A percentile compares a stretch with the other conserved stretches of the same genome.
These are phyloP conservation scores for Angomonas ambiguus DNA, from an alignment of 208 protist species.

Conservation along the genomic window DNA sequence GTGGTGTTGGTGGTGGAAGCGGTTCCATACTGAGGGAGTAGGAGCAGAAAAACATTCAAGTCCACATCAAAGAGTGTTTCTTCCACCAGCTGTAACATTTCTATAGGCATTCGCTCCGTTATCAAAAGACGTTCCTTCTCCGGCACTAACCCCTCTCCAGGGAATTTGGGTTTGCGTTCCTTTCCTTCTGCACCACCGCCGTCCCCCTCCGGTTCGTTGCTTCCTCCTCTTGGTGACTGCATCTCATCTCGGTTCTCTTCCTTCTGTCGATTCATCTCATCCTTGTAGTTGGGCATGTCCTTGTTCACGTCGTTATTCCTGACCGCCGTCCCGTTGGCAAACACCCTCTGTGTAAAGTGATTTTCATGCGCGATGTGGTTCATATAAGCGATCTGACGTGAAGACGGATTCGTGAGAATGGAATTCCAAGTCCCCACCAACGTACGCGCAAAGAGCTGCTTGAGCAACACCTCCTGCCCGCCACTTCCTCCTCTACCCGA, in stretches of 20 bases:
- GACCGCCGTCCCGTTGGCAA: slow-evolving; percentile 11
- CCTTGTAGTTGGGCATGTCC: background rate
- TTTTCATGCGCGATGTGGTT: slow-evolving; percentile 14
- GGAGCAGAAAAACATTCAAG: slow-evolving; percentile 9
- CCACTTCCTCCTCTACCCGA: background rate
- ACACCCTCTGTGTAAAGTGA: slow-evolving; percentile 24
- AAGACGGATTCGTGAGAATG: slow-evolving; percentile 44
- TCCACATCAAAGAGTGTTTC: slow-evolving; percentile 52
- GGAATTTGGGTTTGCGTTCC: slow-evolving; percentile 8
- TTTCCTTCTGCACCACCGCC: background rate
- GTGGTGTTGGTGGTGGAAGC: background rate
- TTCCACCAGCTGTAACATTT: slow-evolving; percentile 63
- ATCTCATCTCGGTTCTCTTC: background rate
- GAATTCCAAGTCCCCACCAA: slow-evolving; percentile 62
- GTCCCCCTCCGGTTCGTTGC: background rate
- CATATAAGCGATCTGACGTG: slow-evolving; percentile 43
- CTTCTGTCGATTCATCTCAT: background rate
- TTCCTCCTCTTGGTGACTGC: background rate
- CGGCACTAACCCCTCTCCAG: background rate
- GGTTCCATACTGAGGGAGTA: background rate
- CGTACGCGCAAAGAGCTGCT: slow-evolving; percentile 42
- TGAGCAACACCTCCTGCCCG: slow-evolving; percentile 11
- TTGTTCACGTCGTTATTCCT: background rate
- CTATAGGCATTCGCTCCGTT: slow-evolving; percentile 59
- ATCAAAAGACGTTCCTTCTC: slow-evolving; percentile 17